phyloP scores from a whole-genome alignment of 305 asterid genomes.

The Fraxinus angustifolia region DNA sequence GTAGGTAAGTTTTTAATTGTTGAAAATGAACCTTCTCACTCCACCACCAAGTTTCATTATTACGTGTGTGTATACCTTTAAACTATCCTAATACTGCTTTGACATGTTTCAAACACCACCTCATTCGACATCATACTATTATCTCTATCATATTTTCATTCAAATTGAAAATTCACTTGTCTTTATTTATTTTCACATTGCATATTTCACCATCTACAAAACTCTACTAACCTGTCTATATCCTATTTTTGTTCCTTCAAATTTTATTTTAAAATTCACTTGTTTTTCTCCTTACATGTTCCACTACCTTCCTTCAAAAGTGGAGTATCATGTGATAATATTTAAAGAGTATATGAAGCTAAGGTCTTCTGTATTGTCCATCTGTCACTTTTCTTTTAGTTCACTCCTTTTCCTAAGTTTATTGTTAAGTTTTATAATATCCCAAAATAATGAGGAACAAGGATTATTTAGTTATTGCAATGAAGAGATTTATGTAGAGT shows the following conservation, averaged over 20 bases:
- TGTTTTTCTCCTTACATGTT: neutral
- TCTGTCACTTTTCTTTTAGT: neutral
- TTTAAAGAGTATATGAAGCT: neutral
- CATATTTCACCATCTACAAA: neutral
- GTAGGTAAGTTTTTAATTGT: neutral
- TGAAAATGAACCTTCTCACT: neutral
- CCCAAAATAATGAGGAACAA: neutral
- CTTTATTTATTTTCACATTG: neutral
- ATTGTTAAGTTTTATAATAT: neutral
- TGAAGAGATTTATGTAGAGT: neutral
- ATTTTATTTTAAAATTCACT: neutral
- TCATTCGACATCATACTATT: neutral
- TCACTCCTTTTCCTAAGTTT: neutral
- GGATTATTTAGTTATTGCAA: neutral
- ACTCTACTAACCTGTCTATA: neutral
- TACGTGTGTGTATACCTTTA: neutral
- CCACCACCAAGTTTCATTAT: neutral
- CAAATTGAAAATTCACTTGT: neutral
- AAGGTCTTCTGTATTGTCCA: neutral
- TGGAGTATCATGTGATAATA: neutral
- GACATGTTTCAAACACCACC: neutral
- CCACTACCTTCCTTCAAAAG: neutral
- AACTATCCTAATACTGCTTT: neutral
- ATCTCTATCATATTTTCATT: neutral
- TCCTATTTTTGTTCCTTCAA: neutral